Evolutionary conservation across 129 eudicot genomes (phyloP), one percentile per base, ranked within the genome.

Genomic region (Helichrysum umbraculigerum): DNA sequence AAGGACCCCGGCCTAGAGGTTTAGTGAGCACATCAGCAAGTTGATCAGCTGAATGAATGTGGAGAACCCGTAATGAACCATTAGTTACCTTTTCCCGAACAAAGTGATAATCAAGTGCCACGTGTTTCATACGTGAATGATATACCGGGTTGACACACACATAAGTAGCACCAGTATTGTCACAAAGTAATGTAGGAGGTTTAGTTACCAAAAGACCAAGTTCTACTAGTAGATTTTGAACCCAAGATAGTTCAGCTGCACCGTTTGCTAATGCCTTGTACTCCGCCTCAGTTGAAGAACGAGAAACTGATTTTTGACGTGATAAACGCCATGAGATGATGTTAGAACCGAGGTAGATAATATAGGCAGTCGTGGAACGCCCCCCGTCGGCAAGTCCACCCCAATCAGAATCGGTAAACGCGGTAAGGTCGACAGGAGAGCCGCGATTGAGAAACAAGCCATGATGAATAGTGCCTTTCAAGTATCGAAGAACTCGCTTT

Each of bases 291-390:
- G n/a, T n/a, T n/a, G n/a, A n/a, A n/a, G n/a, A n/a, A n/a, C n/a
- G 76, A 16, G 82, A 59, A 4, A 56, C 21, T 2, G 62, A 30
- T 6, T 47, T 25, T 78, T 78, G 82, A 21, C 64, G 28, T 3
- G 50, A 19, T 4, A 63, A 78, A 3, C n/a, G 8, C n/a, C n/a
- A n/a, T n/a, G n/a, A n/a, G n/a, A n/a, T n/a, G n/a, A n/a, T n/a
- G n/a, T n/a, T n/a, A n/a, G 32, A 19, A 6, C 77, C 83, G 5
- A 71, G 25, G 57, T 79, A 71, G 29, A 79, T 28, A 8, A 79
- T 61, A 14, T 79, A 79, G 33, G 64, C 72, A 58, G 83, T 70
- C 3, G 77, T 78, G 17, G 72, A 78, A 9, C 62, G n/a, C 25
- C 66, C 71, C 30, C 74, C 50, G 3, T 47, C 37, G 7, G 44